phyloP scores from a whole-genome alignment of 1,284 basidiomycete species.

The Cutaneotrichosporon curvatum region DNA sequence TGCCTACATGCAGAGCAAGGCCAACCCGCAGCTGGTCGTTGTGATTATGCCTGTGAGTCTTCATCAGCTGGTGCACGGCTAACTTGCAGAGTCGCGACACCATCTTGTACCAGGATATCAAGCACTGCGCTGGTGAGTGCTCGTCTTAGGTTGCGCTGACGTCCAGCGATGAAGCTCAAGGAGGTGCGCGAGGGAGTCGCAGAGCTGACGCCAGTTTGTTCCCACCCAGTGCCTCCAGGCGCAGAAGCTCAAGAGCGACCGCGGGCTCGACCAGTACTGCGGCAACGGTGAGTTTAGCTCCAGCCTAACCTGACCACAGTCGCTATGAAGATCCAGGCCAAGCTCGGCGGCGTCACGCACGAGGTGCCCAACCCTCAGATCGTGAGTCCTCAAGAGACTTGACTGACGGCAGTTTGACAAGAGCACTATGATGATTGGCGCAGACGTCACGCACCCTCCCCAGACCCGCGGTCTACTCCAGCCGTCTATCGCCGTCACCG shows the following conservation, averaged over 20 bases:
- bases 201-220: slow-evolving; percentile 7
- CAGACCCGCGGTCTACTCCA: slow-evolving; percentile 31
- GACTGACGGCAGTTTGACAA: slow-evolving; percentile 26
- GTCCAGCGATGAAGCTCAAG: slow-evolving; percentile 10
- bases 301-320: slow-evolving; percentile 4
- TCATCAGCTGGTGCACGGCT: not conserved
- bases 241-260: slow-evolving; percentile 39
- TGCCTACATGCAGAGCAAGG: slow-evolving; percentile 29
- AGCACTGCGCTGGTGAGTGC: slow-evolving; percentile 31
- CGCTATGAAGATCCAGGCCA: slow-evolving; percentile 46
- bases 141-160: not conserved
- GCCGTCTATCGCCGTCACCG: slow-evolving; percentile 49
- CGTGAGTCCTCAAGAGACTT: slow-evolving; percentile 11
- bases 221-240: slow-evolving; percentile 44
- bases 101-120: slow-evolving; percentile 45
- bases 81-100: slow-evolving; percentile 31
- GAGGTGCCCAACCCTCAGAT: slow-evolving; percentile 23
- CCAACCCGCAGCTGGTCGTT: slow-evolving; percentile 41
- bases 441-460: slow-evolving; percentile 37
- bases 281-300: slow-evolving; percentile 32
- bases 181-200: not conserved
- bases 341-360: slow-evolving; percentile 50
- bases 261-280: slow-evolving; percentile 48
- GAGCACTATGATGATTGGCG: slow-evolving; percentile 47
- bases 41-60: slow-evolving; percentile 37